phyloP scores from a whole-genome alignment of 2,329 filamentous ascomycete species.

The Neopestalotiopsis rosae region DNA sequence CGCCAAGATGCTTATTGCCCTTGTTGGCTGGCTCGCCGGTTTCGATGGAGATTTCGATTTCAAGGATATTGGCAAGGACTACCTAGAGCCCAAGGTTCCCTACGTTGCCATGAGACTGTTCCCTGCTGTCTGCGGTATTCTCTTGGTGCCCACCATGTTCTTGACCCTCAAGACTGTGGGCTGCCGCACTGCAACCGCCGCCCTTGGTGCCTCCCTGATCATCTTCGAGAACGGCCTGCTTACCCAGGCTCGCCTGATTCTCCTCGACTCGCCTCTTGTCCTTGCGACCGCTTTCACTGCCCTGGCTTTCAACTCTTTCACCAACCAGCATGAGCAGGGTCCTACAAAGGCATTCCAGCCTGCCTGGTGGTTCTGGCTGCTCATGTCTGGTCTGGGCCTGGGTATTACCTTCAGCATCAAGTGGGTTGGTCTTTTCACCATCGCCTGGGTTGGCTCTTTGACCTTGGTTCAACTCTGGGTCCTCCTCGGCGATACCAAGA shows the following conservation, averaged over 20 bases:
- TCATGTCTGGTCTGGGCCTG: constrained; percentile 82
- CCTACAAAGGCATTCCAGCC: constrained; percentile 85
- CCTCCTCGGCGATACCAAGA: constrained; percentile 85
- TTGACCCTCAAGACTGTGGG: constrained; percentile 89
- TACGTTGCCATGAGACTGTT: constrained; percentile 98
- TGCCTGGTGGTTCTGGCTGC: constrained; percentile 98
- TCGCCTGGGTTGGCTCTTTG: constrained; percentile 94
- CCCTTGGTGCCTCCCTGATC: constrained; percentile 82
- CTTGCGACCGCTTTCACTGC: constrained; percentile 92
- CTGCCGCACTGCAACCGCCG: constrained; percentile 84
- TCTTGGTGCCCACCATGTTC: constrained; percentile 92
- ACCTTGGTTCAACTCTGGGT: constrained; percentile 95
- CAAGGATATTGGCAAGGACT: constrained; percentile 99
- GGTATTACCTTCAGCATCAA: constrained; percentile 95
- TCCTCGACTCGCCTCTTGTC: constrained; percentile 93
- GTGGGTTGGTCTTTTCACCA: constrained; percentile 98
- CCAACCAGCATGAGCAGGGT: constrained; percentile 94
- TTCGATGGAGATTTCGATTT: constrained; percentile 98
- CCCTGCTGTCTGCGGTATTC: constrained; percentile 85
- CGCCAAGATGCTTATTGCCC: constrained; percentile 93
- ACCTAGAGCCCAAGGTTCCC: constrained; percentile 89
- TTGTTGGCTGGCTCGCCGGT: constrained; percentile 92
- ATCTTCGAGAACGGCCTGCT: constrained; percentile 97
- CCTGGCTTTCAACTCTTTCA: constrained; percentile 89
- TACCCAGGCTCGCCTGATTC: constrained; percentile 92